Evolutionary conservation across 1,284 basidiomycete species (phyloP).

Genomic region (Trichosporon sp.): DNA sequence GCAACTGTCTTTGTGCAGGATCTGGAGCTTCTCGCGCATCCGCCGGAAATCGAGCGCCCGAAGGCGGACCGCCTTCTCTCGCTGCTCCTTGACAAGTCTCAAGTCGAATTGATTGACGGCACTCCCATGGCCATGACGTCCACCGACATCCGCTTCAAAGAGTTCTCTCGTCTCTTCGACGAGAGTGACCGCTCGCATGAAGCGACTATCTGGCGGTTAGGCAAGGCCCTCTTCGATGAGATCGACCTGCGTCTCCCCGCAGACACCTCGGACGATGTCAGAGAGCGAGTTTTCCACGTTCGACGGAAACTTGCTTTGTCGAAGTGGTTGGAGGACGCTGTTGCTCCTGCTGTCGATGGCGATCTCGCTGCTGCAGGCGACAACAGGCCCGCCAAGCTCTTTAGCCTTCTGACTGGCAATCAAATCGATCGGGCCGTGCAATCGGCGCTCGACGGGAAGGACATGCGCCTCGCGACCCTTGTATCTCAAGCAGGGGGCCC

Average conservation of each 20-base stretch:
- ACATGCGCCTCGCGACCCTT: conserved; percentile 83
- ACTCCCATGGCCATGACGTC: conserved; percentile 59
- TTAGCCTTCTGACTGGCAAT: conserved; percentile 77
- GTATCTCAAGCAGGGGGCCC: conserved; percentile 84
- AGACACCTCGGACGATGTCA: conserved; percentile 56
- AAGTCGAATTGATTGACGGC: conserved; percentile 56
- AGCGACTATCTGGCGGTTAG: conserved; percentile 77
- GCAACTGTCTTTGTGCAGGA: conserved; percentile 31
- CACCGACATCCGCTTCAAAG: conserved; percentile 64
- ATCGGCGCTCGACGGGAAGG: conserved; percentile 67
- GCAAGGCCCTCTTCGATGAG: conserved; percentile 84
- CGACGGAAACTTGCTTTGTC: conserved; percentile 78
- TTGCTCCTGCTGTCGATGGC: conserved; percentile 66
- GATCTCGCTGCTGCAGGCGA: conserved; percentile 58
- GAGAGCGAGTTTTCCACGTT: conserved; percentile 48
- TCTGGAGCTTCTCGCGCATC: conserved; percentile 27
- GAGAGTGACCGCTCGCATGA: conserved; percentile 67
- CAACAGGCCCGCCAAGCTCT: conserved; percentile 56
- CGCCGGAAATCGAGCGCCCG: conserved; percentile 47
- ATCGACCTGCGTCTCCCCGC: conserved; percentile 62
- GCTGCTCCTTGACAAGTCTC: conserved; percentile 71
- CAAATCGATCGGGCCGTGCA: conserved; percentile 79
- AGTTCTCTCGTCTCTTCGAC: conserved; percentile 70
- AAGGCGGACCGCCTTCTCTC: conserved; percentile 65
- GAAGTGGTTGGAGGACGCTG: conserved; percentile 74